A percentile compares a stretch with the other conserved stretches of the same genome.
Conservation (phyloP, 306 rosid species). For the Coriaria nepalensis region DNA sequence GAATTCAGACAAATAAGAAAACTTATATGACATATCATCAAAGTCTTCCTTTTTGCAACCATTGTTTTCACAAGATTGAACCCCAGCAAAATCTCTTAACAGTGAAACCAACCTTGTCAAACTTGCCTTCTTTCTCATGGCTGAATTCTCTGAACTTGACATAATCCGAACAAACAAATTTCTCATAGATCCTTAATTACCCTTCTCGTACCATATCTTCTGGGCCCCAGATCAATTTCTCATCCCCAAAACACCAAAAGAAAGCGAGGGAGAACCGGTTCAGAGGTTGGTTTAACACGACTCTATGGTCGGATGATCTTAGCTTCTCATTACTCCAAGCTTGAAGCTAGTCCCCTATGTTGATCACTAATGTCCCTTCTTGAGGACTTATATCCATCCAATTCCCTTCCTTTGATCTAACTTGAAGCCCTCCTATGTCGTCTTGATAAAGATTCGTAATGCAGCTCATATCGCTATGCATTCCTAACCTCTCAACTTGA, state of each 20-base stretch:
- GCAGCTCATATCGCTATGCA: conserved; percentile 95
- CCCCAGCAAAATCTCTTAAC: conserved; percentile 77
- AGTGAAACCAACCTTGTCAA: conserved; percentile 82
- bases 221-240: conserved; percentile 54
- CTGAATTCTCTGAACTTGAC: conserved; percentile 66
- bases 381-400: conserved; percentile 78
- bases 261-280: conserved; percentile 73
- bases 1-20: too few species aligned
- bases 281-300: conserved; percentile 39
- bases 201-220: conserved; percentile 62
- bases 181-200: conserved; percentile 31
- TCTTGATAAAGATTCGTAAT: conserved; percentile 74
- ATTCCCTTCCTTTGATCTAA: conserved; percentile 56
- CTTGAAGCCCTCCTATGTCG: conserved; percentile 79
- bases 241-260: conserved; percentile 87
- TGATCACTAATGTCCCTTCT: conserved; percentile 68
- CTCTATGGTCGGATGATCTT: conserved; percentile 85
- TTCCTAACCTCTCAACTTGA: conserved; percentile 82
- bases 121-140: conserved; percentile 53
- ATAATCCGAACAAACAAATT: conserved; percentile 62
- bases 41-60: too few species aligned
- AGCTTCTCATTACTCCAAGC: conserved; percentile 86
- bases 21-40: too few species aligned
- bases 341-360: conserved; percentile 83
- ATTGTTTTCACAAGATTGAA: not conserved